Base-by-base conservation (phyloP, 2,329 filamentous ascomycete species). In the Verticillium alfalfae region DNA sequence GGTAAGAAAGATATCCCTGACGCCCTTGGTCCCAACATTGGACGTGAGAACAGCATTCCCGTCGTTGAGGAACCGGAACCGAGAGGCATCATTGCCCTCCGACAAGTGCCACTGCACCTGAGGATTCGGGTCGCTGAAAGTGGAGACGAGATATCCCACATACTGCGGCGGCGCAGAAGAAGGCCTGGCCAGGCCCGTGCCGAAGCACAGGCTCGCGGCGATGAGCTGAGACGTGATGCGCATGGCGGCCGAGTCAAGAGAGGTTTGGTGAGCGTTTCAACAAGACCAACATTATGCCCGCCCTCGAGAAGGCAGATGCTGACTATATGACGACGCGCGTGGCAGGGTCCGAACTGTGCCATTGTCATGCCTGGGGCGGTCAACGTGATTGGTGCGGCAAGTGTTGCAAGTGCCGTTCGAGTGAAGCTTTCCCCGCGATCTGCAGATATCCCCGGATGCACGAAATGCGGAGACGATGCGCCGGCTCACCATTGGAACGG, bases 81-180 rank as follows among this genome's bases (percentile, higher is more conserved):
- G 73, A 1, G 67, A 68, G 1, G 73, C 67, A 38, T 65, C 71
- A 36, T 71, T 70, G 0, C 70, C 71, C 1, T 75, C 62, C 4
- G 74, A 76, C 1, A 76, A 68, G 45, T 75, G 66, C 62, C 70
- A 71, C 34, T 75, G 72, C 7, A 75, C 67, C 55, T 70, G 66
- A 1, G 72, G 74, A 9, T 60, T 67, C 2, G 67, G 68, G 56
- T 76, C 73, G 41, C 66, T 70, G 54, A 76, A 76, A 0, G 73
- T 75, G 31, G 74, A 75, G 52, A 75, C 67, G 8, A 76, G 69
- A 18, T 76, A 76, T 34, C 73, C 74, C 5, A 69, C 72, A 18
- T 69, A 71, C 16, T 59, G 62, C n/a, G 66, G 62, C n/a, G 66
- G 45, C n/a, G 45, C 45, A 26, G 45, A 22, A n/a, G 45, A 22